Base-by-base conservation (phyloP, 176 grass and related monocot genomes). In the Triticum turgidum region DNA sequence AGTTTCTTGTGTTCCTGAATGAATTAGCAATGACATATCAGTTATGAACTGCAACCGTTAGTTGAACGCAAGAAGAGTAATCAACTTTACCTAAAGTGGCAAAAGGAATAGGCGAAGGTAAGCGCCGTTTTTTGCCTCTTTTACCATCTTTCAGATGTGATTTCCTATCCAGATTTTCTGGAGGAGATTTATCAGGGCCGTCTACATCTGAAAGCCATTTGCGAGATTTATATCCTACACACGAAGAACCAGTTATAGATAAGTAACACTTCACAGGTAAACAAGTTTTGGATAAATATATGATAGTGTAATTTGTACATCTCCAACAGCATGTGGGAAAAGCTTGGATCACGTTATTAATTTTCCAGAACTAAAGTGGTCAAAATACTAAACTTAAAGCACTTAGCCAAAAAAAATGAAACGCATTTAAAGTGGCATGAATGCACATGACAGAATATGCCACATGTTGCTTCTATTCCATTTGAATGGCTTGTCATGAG, bases 1-100 rank as follows among this genome's bases (percentile, higher is more conserved):
- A 87, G 88, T 89, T 91, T 92, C 90, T 89, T 91, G 88, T 68
- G 61, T 88, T 85, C 78, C 90, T 91, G 76, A 89, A 62, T 75
- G 69, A 35, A 89, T 35, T 85, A 65, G 29, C 25, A 61, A 78
- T 13, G 73, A 80, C 24, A 21, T 27, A 52, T 7, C 63, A 51
- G 34, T 80, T 79, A 66, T 81, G 32, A 65, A 79, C 34, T 83
- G 65, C 49, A 80, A 84, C 18, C 1, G 72, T 78, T 64, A 77
- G 29, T 44, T 65, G 14, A 70, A 58, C 24, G 22, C 41, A 75
- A 75, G 11, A 81, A 71, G 83, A 30, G 52, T 69, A 80, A 83
- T 17, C 27, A 88, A 70, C 79, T 69, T 92, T 92, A 94, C 94
- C 81, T 42, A 77, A 91, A 86, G 38, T 69, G 69, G 58, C 80